Evolutionary conservation across 2,329 filamentous ascomycete species (phyloP).

Genomic region (Penicillium sp.): DNA sequence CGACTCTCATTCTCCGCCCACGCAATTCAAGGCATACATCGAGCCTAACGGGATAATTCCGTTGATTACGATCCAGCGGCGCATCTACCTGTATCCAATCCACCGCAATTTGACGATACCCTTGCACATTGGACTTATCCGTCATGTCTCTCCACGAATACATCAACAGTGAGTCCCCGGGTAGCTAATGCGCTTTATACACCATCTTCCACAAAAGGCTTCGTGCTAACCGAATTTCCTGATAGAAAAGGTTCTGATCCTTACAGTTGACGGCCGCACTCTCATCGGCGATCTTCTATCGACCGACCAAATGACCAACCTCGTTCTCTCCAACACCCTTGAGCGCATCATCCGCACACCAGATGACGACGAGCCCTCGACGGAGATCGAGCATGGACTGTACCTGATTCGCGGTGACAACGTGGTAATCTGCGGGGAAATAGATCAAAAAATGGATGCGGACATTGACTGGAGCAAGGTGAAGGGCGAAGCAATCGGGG

Average conservation of each 20-base stretch:
- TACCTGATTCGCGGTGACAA: conserved; percentile 94
- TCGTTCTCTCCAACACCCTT: conserved; percentile 76
- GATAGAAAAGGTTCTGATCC: conserved; percentile 82
- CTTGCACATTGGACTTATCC: conserved; percentile 6
- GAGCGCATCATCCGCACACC: conserved; percentile 86
- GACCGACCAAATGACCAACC: conserved; percentile 87
- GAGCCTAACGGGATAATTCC: not conserved
- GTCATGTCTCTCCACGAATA: conserved; percentile 53
- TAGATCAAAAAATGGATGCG: conserved; percentile 83
- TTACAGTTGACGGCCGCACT: conserved; percentile 89
- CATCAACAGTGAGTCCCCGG: conserved; percentile 49
- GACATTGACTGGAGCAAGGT: conserved; percentile 94
- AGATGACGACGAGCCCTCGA: conserved; percentile 77
- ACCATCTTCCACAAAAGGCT: not conserved
- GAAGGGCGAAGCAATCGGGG: conserved; percentile 75
- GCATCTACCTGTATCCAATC: not conserved
- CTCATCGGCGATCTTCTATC: conserved; percentile 77
- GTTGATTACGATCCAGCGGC: not conserved
- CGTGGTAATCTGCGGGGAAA: conserved; percentile 81
- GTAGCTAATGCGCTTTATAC: not conserved
- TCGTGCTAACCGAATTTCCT: conserved; percentile 1
- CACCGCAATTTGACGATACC: not conserved
- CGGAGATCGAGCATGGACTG: conserved; percentile 76
- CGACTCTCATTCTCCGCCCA: not conserved
- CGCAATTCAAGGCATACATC: not conserved